phyloP scores from a whole-genome alignment of 495 filamentous ascomycete species.

The Entonaema liquescens region DNA sequence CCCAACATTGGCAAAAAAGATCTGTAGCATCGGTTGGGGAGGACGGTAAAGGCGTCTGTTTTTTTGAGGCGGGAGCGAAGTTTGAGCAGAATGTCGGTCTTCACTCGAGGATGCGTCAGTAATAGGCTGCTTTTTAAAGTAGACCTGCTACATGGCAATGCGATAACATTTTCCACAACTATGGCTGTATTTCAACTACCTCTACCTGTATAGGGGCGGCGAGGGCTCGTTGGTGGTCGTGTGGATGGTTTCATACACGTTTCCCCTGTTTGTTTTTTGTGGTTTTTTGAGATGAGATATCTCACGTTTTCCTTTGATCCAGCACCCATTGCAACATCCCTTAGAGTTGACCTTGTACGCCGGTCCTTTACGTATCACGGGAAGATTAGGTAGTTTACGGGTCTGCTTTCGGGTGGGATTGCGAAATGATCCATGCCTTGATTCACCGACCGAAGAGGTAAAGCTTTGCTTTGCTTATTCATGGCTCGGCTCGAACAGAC shows the following conservation, averaged over 20 bases:
- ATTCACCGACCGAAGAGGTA: conserved; percentile 21
- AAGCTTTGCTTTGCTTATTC: neutral
- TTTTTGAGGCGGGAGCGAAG: conserved; percentile 42
- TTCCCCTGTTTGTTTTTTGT: conserved; percentile 46
- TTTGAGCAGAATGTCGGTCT: conserved; percentile 41
- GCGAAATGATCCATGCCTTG: conserved; percentile 38
- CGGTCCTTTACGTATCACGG: conserved; percentile 30
- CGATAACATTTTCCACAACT: conserved; percentile 40
- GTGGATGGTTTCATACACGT: conserved; percentile 46
- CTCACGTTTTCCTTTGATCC: conserved; percentile 47
- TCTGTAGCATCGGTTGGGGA: conserved; percentile 42
- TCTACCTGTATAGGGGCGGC: conserved; percentile 41
- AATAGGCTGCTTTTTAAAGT: conserved; percentile 39
- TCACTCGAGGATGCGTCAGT: conserved; percentile 41
- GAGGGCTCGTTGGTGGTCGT: conserved; percentile 43
- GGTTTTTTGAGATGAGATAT: conserved; percentile 44
- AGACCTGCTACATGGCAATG: conserved; percentile 41
- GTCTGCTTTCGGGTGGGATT: conserved; percentile 21
- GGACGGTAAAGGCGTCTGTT: conserved; percentile 41
- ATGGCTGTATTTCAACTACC: conserved; percentile 40
- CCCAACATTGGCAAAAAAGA: conserved; percentile 43
- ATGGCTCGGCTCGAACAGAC: conserved; percentile 31
- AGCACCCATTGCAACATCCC: conserved; percentile 33
- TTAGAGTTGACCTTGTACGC: conserved; percentile 24
- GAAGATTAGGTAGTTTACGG: conserved; percentile 32